Evolutionary conservation across 2,329 filamentous ascomycete species (phyloP).

Genomic region (Pestalotiopsis fici): DNA sequence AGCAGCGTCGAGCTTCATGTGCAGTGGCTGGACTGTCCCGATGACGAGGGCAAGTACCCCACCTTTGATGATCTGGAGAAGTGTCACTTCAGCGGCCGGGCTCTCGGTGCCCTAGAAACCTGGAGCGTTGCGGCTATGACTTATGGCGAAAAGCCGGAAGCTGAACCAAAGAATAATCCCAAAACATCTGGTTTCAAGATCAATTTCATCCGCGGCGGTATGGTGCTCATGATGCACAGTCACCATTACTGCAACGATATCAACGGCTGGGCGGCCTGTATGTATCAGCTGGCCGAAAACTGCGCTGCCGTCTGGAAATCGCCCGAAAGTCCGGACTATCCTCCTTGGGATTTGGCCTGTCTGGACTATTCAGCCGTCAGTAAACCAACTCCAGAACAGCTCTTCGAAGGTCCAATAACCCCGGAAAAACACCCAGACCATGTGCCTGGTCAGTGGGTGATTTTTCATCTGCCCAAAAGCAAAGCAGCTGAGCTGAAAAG

Average conservation of each 20-base stretch:
- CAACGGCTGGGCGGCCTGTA: conserved; percentile 37
- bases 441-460: neutral
- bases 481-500: neutral
- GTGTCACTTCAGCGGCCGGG: conserved; percentile 30
- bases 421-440: neutral
- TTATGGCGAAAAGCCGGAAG: conserved; percentile 39
- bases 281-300: conserved; percentile 2
- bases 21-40: conserved; percentile 35
- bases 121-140: conserved; percentile 34
- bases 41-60: conserved; percentile 27
- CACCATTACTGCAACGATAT: conserved; percentile 45
- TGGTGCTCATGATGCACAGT: conserved; percentile 41
- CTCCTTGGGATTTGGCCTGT: neutral
- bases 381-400: neutral
- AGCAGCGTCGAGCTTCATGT: conserved; percentile 34
- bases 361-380: neutral
- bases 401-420: neutral
- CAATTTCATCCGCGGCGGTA: conserved; percentile 40
- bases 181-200: conserved; percentile 37
- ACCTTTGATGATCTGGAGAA: conserved; percentile 37
- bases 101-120: conserved; percentile 31
- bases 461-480: neutral
- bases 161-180: conserved; percentile 33
- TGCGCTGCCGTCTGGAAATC: neutral
- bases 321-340: neutral